These are phyloP conservation scores for Nephromyces sp. DNA, from an alignment of 169 alveolate species.

Conservation along the genomic window DNA sequence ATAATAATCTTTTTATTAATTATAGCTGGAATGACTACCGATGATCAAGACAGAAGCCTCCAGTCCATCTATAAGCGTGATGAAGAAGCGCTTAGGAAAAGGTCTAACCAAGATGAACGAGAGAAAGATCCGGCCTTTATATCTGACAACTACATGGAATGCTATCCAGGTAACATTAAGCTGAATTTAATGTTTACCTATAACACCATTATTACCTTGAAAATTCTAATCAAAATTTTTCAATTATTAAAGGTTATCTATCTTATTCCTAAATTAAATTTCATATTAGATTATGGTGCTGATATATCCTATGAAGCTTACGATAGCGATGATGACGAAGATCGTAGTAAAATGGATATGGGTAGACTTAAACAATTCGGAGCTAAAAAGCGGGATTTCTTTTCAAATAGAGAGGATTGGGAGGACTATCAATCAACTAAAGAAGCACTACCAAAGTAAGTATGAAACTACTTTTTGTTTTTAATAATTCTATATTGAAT, in stretches of 20 bases:
- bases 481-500: no score
- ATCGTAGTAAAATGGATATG: constrained; percentile 3
- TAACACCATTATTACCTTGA: no score
- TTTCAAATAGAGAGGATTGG: neutral
- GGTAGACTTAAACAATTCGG: constrained; percentile 3
- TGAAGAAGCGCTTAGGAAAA: neutral
- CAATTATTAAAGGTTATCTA: no score
- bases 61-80: neutral
- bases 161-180: neutral
- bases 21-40: neutral
- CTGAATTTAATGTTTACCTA: no score
- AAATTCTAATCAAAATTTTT: no score
- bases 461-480: no score
- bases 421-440: constrained; percentile 4
- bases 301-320: neutral
- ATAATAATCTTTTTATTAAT: neutral
- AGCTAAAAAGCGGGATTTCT: neutral
- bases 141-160: neutral
- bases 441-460: constrained; percentile 9
- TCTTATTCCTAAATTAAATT: neutral
- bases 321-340: neutral
- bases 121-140: neutral
- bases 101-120: neutral
- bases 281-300: neutral
- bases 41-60: neutral